Evolutionary conservation across 768 basidiomycete species (phyloP).

Genomic region (Kwoniella pini): DNA sequence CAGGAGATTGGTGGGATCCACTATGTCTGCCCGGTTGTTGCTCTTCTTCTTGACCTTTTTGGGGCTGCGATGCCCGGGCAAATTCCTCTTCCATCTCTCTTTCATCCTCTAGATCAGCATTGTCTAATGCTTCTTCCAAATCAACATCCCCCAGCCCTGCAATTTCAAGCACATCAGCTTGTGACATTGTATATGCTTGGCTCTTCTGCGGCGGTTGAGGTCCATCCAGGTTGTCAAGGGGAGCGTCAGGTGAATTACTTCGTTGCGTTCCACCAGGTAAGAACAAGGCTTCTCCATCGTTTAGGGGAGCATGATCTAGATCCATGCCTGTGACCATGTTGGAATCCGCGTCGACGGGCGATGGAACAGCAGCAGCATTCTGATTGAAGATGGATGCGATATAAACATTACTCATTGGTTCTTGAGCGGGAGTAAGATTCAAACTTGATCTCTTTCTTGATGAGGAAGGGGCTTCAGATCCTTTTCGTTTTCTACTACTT

Average conservation of each 20-base stretch:
- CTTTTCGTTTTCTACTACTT: conserved; percentile 6
- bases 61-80: background rate
- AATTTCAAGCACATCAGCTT: conserved; percentile 20
- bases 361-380: background rate
- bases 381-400: background rate
- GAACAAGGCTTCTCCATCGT: conserved; percentile 3
- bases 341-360: background rate
- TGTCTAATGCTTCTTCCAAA: conserved; percentile 33
- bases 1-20: no score
- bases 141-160: conserved; percentile 28
- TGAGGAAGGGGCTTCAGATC: conserved; percentile 7
- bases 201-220: background rate
- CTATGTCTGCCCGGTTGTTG: background rate
- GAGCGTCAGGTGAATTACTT: background rate
- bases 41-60: background rate
- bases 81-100: conserved; percentile 13
- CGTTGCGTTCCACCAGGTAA: conserved; percentile 10
- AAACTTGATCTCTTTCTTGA: conserved; percentile 14
- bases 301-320: background rate
- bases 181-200: conserved; percentile 20
- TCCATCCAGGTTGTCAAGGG: background rate
- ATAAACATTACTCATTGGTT: background rate
- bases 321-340: background rate
- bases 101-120: conserved; percentile 32
- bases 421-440: conserved; percentile 4